Conservation (phyloP, 2,329 filamentous ascomycete genomes). For the Exophiala lecanii-corni region DNA sequence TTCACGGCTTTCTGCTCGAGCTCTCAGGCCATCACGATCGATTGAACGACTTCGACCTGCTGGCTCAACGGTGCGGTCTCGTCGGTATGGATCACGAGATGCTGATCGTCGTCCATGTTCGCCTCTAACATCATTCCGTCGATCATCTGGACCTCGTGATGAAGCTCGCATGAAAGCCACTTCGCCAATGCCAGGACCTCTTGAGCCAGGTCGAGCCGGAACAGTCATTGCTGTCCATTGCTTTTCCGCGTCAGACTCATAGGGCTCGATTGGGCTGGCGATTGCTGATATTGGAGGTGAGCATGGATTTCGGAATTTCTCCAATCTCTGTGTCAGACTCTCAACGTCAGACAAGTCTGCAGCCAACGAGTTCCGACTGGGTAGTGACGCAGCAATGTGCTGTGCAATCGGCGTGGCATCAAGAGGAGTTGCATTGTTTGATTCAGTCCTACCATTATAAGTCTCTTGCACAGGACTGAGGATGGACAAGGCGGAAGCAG, state of each 20-base stretch:
- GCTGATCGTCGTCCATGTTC: constrained; percentile 6
- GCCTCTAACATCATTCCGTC: background rate
- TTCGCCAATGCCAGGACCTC: constrained; percentile 16
- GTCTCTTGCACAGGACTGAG: constrained; percentile 20
- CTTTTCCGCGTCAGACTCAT: constrained; percentile 5
- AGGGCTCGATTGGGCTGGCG: constrained; percentile 8
- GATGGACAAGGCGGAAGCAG: constrained; percentile 18
- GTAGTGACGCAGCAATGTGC: constrained; percentile 1
- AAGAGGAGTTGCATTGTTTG: constrained; percentile 18
- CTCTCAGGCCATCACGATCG: constrained; percentile 3
- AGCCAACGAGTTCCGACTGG: background rate
- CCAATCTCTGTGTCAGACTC: constrained; percentile 6
- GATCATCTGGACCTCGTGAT: constrained; percentile 7
- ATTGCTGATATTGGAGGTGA: constrained; percentile 6
- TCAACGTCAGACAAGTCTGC: constrained; percentile 5
- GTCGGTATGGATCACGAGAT: constrained; percentile 12
- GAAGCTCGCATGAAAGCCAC: constrained; percentile 16
- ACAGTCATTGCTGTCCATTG: background rate
- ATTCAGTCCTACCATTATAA: constrained; percentile 17
- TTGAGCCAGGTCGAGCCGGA: constrained; percentile 13
- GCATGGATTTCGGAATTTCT: constrained; percentile 1
- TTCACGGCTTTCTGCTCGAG: background rate
- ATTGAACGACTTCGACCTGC: constrained; percentile 7
- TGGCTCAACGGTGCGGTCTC: constrained; percentile 10
- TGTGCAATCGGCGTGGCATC: constrained; percentile 16